Conservation (phyloP, 371 early-diverging fungal genomes). For the Entomophthora muscae region DNA sequence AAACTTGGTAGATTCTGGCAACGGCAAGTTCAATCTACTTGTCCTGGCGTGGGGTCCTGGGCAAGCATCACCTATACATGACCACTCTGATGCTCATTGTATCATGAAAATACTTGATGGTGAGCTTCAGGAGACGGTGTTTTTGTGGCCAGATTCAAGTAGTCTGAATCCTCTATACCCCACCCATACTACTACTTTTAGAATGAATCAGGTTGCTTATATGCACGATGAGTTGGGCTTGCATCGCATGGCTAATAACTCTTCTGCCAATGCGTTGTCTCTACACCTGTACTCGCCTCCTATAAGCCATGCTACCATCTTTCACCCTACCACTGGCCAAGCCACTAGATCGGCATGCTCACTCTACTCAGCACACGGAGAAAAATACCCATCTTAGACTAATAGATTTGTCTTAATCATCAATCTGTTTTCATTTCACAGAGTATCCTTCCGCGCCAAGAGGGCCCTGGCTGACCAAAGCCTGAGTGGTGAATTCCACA, state of each 20-base stretch:
- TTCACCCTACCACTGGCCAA: no score
- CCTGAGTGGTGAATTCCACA: no score
- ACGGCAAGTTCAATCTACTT: constrained; percentile 84
- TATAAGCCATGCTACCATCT: no score
- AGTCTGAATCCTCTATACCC: background rate
- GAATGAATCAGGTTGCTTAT: constrained; percentile 50
- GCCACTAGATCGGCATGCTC: no score
- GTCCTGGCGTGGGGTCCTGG: constrained; percentile 22
- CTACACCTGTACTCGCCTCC: no score
- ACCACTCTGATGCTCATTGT: constrained; percentile 85
- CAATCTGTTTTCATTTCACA: no score
- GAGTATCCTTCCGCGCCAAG: no score
- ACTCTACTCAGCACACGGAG: no score
- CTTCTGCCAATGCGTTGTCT: no score
- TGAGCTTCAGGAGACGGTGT: constrained; percentile 58
- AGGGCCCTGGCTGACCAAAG: no score
- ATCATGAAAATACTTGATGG: constrained; percentile 83
- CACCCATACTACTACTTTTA: constrained; percentile 11
- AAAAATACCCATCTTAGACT: no score
- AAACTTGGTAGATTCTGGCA: constrained; percentile 80
- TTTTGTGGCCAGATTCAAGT: constrained; percentile 40
- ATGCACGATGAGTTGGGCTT: constrained; percentile 78
- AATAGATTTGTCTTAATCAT: no score
- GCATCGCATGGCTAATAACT: constrained; percentile 67
- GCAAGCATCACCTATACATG: constrained; percentile 82